Base-by-base conservation (phyloP, 768 basidiomycete species). In the Suillus subaureus region DNA sequence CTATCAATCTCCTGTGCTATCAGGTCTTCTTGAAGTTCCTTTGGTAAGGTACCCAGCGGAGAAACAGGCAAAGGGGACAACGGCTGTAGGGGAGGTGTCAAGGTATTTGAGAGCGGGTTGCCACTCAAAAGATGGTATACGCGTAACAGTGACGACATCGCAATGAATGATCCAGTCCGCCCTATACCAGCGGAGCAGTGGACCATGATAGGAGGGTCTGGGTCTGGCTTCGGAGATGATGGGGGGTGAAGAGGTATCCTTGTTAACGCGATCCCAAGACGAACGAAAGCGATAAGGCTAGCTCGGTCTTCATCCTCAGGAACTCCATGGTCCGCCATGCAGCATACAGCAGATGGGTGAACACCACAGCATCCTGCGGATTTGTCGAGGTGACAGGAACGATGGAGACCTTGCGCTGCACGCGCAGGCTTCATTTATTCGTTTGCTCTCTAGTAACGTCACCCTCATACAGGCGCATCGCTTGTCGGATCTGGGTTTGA, bases 181-280 rank as follows among this genome's bases (percentile, higher is more conserved):
- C 94, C 94, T 65, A 96, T 83, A 5, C 94, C 94, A 1, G 95
- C 94, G 33, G 93, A 94, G 73, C 94, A 96, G 67, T 91, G 87
- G 37, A 93, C 84, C 70, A 96, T 85, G 67, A 92, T 84, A 0
- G 93, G 93, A n/a, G 91, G 90, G 67, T 90, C 88, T 16, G 84
- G 79, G 69, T 89, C 84, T 37, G 70, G 71, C 26, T 71, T 69
- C 12, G 67, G 61, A 12, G 76, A 68, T 31, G 71, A 69, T 15
- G 79, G 64, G 12, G n/a, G 31, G 26, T 60, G 42, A 42, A 49
- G 79, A 77, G 28, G 71, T 69, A 67, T 85, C 82, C 66, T 82
- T 84, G 75, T 93, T 93, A 52, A 81, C 77, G 8, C 70, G 72
- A 69, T 92, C 89, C 31, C 90, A n/a, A 91, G 82, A 11, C 79